phyloP scores from a whole-genome alignment of 352 stramenopile species.

The Pythium volutum region DNA sequence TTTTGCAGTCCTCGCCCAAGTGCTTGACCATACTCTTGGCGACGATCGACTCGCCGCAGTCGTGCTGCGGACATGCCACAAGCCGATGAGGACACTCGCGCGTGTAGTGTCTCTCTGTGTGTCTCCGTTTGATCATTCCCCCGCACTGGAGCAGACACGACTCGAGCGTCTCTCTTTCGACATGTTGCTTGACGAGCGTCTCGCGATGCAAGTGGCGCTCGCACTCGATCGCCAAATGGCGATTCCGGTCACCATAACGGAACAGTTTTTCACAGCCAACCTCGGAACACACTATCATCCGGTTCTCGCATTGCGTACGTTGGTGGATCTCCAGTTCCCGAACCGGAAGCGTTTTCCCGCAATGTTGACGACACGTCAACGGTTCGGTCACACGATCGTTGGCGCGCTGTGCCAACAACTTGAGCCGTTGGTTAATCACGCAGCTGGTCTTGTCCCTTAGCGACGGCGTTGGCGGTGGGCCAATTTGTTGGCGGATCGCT shows the following conservation, averaged over 20 bases:
- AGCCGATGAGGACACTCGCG: conserved; percentile 48
- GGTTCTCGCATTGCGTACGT: conserved; percentile 39
- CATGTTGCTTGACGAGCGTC: conserved; percentile 33
- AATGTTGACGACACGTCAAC: conserved; percentile 45
- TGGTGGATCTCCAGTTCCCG: conserved; percentile 52
- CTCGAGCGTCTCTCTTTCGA: conserved; percentile 39
- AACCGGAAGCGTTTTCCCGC: conserved; percentile 33
- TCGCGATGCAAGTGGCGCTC: conserved; percentile 39
- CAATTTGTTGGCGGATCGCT: conserved; percentile 43
- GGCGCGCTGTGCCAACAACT: conserved; percentile 56
- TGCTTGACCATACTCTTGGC: conserved; percentile 38
- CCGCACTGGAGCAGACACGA: conserved; percentile 49
- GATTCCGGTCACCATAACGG: conserved; percentile 29
- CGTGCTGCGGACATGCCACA: conserved; percentile 37
- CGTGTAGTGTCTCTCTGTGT: conserved; percentile 38
- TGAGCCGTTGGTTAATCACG: conserved; percentile 62
- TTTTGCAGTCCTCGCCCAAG: conserved; percentile 40
- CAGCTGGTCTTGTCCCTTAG: conserved; percentile 63
- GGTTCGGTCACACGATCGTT: conserved; percentile 39
- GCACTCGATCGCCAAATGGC: conserved; percentile 37
- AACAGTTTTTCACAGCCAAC: conserved; percentile 37
- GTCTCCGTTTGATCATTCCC: conserved; percentile 30
- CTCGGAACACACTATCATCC: conserved; percentile 55
- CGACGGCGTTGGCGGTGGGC: conserved; percentile 54
- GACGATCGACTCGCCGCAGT: conserved; percentile 54